phyloP scores from a whole-genome alignment of 169 alveolate species.

The Neospora caninum region DNA sequence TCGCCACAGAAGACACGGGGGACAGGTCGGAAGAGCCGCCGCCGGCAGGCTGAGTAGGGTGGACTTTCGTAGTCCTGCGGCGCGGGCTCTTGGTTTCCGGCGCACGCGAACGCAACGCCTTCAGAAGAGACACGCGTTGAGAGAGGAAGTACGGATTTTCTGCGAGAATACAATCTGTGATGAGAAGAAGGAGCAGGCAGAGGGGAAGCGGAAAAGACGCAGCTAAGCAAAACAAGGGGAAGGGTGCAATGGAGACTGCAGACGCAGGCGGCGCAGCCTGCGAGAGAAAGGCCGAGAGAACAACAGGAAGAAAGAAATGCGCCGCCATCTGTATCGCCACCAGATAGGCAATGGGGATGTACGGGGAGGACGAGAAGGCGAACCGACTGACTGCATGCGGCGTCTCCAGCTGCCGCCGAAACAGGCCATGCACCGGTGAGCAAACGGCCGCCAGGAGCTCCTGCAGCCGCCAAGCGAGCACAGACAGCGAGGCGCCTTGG shows the following conservation, averaged over 20 bases:
- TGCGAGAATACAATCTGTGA: background rate
- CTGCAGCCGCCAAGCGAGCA: no score
- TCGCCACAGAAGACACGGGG: background rate
- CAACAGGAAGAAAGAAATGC: slow-evolving; percentile 9
- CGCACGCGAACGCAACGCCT: background rate
- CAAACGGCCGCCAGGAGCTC: background rate
- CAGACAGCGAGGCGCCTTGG: background rate
- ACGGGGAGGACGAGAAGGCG: slow-evolving; percentile 25
- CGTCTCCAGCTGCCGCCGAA: background rate
- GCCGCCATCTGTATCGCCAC: background rate
- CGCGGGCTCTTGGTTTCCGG: background rate
- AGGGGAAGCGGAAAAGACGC: background rate
- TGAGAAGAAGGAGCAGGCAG: background rate
- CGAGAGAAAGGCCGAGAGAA: background rate
- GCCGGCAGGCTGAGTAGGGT: background rate
- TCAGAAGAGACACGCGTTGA: background rate
- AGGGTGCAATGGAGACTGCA: background rate
- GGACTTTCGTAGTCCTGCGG: background rate
- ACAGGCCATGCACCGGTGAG: background rate
- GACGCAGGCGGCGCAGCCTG: background rate
- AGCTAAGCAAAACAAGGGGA: background rate
- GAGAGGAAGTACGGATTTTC: slow-evolving; percentile 29
- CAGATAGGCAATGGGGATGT: slow-evolving; percentile 31
- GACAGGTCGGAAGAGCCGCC: background rate
- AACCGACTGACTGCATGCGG: background rate